phyloP scores from a whole-genome alignment of 257 asterid species.

The Solanum corneliomulleri region DNA sequence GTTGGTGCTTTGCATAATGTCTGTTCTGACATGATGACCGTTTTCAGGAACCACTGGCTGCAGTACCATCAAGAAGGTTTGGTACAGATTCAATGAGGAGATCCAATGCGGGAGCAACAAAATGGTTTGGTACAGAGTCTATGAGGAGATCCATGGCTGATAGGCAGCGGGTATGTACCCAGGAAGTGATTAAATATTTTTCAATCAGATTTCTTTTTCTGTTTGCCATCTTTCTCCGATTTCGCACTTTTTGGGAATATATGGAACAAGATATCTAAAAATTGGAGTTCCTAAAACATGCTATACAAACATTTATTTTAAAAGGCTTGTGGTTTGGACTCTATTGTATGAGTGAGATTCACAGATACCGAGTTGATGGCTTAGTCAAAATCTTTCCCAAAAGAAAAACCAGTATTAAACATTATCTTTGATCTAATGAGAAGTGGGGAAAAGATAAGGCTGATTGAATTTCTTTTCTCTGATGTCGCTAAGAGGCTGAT shows the following conservation, averaged over 20 bases:
- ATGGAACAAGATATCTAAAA: not conserved
- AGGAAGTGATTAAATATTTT: not conserved
- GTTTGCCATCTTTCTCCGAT: not conserved
- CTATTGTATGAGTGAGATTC: not conserved
- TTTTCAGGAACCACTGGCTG: constrained; percentile 44
- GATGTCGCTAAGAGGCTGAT: not conserved
- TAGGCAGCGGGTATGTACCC: constrained; percentile 56
- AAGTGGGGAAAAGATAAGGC: not conserved
- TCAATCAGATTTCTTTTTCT: not conserved
- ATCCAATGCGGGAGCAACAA: constrained; percentile 36
- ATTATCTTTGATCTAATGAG: not conserved
- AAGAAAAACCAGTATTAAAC: not conserved
- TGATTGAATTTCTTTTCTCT: not conserved
- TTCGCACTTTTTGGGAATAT: not conserved
- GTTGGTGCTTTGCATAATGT: not conserved
- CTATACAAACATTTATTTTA: not conserved
- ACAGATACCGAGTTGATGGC: not conserved
- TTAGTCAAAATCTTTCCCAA: not conserved
- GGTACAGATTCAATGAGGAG: constrained; percentile 48
- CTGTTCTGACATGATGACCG: not conserved
- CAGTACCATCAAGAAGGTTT: constrained; percentile 30
- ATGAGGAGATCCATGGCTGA: constrained; percentile 59
- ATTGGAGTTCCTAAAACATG: not conserved
- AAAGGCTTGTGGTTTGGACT: not conserved
- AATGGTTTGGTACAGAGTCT: constrained; percentile 42